These are phyloP conservation scores for Petunia secreta DNA, from an alignment of 257 asterid genomes.

Conservation along the genomic window DNA sequence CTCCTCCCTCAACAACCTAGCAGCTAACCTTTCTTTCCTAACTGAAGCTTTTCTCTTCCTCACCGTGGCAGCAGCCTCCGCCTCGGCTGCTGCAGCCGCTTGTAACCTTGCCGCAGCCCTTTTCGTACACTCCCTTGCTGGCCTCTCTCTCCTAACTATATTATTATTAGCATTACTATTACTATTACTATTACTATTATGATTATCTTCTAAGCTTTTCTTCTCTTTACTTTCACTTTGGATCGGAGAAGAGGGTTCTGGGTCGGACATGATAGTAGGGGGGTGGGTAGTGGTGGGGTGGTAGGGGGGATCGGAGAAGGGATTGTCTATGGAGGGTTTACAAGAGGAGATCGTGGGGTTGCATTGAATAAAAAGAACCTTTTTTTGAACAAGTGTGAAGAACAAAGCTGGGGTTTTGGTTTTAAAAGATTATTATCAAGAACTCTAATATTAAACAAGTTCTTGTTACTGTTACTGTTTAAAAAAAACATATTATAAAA, in stretches of 20 bases:
- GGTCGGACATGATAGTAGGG: constrained; percentile 43
- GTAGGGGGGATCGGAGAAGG: constrained; percentile 39
- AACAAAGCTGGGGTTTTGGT: constrained; percentile 27
- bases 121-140: constrained; percentile 95
- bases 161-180: constrained; percentile 42
- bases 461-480: not conserved
- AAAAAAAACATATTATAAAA: constrained; percentile 17
- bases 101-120: constrained; percentile 85
- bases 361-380: constrained; percentile 34
- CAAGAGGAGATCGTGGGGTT: constrained; percentile 49
- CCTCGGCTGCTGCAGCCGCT: constrained; percentile 88
- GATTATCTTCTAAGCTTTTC: constrained; percentile 31
- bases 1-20: constrained; percentile 69
- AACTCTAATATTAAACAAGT: not conserved
- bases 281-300: not conserved
- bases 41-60: constrained; percentile 60
- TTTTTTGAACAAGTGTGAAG: not conserved
- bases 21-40: constrained; percentile 59
- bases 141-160: constrained; percentile 76
- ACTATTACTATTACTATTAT: constrained; percentile 40
- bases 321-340: constrained; percentile 38
- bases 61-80: constrained; percentile 58
- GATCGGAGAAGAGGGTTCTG: constrained; percentile 70
- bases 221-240: constrained; percentile 28
- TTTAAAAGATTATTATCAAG: constrained; percentile 19